Percentiles rank a stretch among this genome's conserved stretches.
Evolutionary conservation across 768 basidiomycete species (phyloP).

Genomic region (Lentinula detonsa): DNA sequence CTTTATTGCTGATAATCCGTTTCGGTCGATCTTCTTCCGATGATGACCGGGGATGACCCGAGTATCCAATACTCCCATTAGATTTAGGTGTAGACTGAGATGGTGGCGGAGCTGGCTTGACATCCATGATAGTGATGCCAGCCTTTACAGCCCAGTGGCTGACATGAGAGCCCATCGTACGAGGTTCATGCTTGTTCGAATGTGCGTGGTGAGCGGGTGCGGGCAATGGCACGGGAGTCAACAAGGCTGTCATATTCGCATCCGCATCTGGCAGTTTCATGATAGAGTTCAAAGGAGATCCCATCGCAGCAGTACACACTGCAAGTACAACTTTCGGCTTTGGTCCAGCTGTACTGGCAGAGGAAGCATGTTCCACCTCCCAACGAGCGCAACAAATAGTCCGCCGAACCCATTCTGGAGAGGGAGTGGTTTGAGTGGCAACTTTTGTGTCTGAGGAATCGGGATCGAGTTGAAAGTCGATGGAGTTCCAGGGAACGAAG

Average conservation of each 20-base stretch:
- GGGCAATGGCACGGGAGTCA: slow-evolving; percentile 60
- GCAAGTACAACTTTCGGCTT: slow-evolving; percentile 54
- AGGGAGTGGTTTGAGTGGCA: slow-evolving; percentile 28
- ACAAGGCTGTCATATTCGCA: slow-evolving; percentile 17
- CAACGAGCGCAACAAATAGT: slow-evolving; percentile 80
- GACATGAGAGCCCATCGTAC: slow-evolving; percentile 59
- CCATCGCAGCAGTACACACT: slow-evolving; percentile 30
- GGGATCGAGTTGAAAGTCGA: slow-evolving; percentile 41
- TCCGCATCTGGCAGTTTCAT: slow-evolving; percentile 23
- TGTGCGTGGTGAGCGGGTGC: slow-evolving; percentile 42
- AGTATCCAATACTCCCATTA: background rate
- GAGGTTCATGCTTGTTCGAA: slow-evolving; percentile 54
- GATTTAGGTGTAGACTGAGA: background rate
- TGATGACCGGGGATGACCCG: background rate
- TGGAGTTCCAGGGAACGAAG: slow-evolving; percentile 76
- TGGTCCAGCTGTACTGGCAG: background rate
- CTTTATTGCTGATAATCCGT: slow-evolving; percentile 2
- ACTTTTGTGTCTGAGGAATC: slow-evolving; percentile 16
- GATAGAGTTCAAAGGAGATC: slow-evolving; percentile 23
- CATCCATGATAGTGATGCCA: slow-evolving; percentile 48
- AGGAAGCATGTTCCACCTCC: slow-evolving; percentile 53
- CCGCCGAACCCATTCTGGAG: slow-evolving; percentile 79
- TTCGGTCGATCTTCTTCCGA: slow-evolving; percentile 23
- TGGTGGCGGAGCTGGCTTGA: slow-evolving; percentile 37
- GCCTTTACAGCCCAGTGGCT: slow-evolving; percentile 63